Base-by-base conservation (phyloP, 2,329 filamentous ascomycete genomes). In the Teratosphaeria viscida region DNA sequence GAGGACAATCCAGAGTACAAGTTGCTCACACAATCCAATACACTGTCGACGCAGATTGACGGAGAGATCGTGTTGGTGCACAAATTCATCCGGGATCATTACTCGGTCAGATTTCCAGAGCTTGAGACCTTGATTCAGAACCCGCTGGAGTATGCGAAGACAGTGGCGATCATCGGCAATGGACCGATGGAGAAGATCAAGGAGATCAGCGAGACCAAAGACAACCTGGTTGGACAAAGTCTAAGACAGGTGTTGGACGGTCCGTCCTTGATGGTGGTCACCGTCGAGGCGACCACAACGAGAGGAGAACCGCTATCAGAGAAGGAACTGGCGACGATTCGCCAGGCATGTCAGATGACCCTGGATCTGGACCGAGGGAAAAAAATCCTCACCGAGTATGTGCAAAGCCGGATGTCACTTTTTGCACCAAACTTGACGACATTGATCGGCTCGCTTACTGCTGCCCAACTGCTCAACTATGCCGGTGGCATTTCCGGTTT, bases 71-170 rank as follows among this genome's bases (percentile, higher is more conserved):
- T 89, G 37, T 82, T 94, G 7, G 89, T 97, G 26, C 94, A 99
- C 80, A 99, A 99, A 76, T 95, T 90, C 74, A 90, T 96, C 61
- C 85, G 92, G 69, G 94, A 99, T 70, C 90, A 96, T 75, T 99
- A 99, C 77, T 96, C 92, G 10, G 82, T 88, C 19, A 85, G 92
- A 62, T 99, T 97, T 69, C 92, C 94, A 0, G 92, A 96, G 74
- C 83, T 99, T 49, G 94, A 99, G 74, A 84, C 83, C 19, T 83
- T 99, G 37, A 87, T 99, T 61, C 90, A 89, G 60, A 96, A 92
- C 68, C 91, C 94, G 1, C 81, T 97, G 56, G 90, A 96, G 72
- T 99, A 96, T 76, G 91, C 92, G 32, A 96, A 95, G 77, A 90
- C 94, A 0, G 94, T 97, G 8, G 86, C 90, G 3, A 95, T 97